Base-by-base conservation (phyloP, 306 rosid species). In the Cucumis cinereus region DNA sequence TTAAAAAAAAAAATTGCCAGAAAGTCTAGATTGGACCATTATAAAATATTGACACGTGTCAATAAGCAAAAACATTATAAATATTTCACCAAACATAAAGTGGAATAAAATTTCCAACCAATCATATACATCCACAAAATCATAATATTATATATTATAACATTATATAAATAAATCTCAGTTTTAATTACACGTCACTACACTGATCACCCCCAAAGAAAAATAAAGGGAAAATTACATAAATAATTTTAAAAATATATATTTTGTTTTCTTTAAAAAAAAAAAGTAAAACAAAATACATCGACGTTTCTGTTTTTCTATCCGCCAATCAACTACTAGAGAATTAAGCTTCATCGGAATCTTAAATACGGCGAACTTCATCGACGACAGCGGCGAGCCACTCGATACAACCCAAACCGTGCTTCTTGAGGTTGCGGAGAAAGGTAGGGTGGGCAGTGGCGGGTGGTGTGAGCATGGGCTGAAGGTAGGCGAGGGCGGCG, bases 401-500 rank as follows among this genome's bases (percentile, higher is more conserved):
- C 38, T 40, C 28, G 6, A 87, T 24, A 81, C 90, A 90, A 0
- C 87, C 86, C n/a, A 76, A 35, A 10, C 76, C 73, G 23, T 74
- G 63, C 1, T 78, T 77, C 77, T 45, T 79, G 16, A 90, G 74
- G 35, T 2, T 58, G 0, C 62, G 74, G 7, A 81, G 6, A 0
- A 85, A 24, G 10, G 84, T 82, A 15, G 67, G 76, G 17, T 43
- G 57, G 0, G 38, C 52, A 5, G 79, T 56, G 43, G 73, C 63
- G 14, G 61, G 52, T 19, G 82, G 82, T 7, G 82, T 36, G 14
- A 87, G 79, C 86, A 84, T 85, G 17, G 91, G 93, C 77, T 82
- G 87, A 11, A 92, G 89, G 66, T 92, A 92, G 14, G 93, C 88
- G 47, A 88, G 30, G 14, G 91, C 96, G 10, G 97, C 97, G n/a